Evolutionary conservation across 352 stramenopile species (phyloP), one percentile per base, ranked within the genome.

Genomic region (Globisporangium recalcitrans): DNA sequence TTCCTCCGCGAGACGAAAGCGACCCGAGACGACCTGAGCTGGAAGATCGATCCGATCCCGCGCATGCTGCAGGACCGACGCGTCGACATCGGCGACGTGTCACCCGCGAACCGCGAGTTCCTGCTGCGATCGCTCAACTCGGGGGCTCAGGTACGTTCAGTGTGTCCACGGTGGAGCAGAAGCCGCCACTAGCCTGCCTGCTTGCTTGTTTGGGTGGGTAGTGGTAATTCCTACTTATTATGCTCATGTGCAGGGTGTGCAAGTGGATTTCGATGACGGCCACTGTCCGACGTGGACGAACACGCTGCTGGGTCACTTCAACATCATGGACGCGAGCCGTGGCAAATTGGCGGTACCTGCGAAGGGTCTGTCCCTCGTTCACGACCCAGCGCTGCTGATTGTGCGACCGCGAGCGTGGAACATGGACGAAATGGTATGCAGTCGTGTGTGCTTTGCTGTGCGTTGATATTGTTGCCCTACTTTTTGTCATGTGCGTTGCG

Each of bases 351-450:
- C 59, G 5, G 52, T 68, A 7, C 66, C 63, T 11, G 63, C 55
- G 11, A 65, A 62, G 13, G 62, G 54, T 1, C 46, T 84, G 59
- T 68, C 58, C 19, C 59, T 77, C 26, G 40, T 36, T 11, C 36
- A 69, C 1, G 66, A 73, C 21, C 84, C 81, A 16, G 88, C 93
- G 36, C 81, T 96, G 47, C 76, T 98, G n/a, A 77, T 98, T 47
- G 78, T 98, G 40, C 90, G 96, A 29, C 96, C 88, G 22, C 71
- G 96, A 29, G 94, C 93, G 32, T 98, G 93, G 93, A 97, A 98
- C 67, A 90, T 98, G 68, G 92, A 98, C 64, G 96, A 98, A 74
- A 90, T 81, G 64, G 92, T 88, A 42, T 19, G 19, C 49, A 2
- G 70, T 59, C 4, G 10, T 52, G 22, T 32, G n/a, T 3, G 2